A percentile compares a stretch with the other conserved stretches of the same genome.
phyloP scores from a whole-genome alignment of 257 asterid genomes.

The Eustoma russellianum region DNA sequence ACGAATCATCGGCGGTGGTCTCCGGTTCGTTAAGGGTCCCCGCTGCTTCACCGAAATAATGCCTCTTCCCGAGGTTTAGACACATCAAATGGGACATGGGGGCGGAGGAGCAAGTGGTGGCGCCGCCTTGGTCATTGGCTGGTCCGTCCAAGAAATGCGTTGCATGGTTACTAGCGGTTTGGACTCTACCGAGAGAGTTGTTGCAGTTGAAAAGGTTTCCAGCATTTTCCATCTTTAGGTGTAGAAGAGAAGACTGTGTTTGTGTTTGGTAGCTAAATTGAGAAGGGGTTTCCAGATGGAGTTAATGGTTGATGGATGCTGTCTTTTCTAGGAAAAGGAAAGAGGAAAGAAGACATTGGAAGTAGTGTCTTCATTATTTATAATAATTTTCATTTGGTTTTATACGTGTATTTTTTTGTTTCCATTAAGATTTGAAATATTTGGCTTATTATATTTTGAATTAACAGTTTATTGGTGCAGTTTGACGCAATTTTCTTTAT shows the following conservation, averaged over 20 bases:
- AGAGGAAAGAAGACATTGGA: no score
- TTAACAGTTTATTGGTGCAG: no score
- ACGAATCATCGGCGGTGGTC: background rate
- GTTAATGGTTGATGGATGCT: no score
- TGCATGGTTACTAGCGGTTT: slow-evolving; percentile 17
- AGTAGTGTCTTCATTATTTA: no score
- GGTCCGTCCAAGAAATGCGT: slow-evolving; percentile 27
- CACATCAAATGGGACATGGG: slow-evolving; percentile 19
- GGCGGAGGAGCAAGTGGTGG: background rate
- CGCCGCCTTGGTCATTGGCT: background rate
- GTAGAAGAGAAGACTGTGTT: background rate
- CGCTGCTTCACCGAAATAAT: slow-evolving; percentile 27
- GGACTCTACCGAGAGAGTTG: slow-evolving; percentile 9
- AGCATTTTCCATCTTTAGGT: slow-evolving; percentile 33
- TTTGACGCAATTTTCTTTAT: no score
- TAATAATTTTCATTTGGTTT: no score
- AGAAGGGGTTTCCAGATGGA: no score
- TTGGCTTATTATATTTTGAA: no score
- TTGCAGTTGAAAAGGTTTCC: slow-evolving; percentile 30
- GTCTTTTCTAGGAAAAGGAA: no score
- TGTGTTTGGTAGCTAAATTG: background rate
- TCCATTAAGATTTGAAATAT: no score
- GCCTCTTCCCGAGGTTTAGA: slow-evolving; percentile 59
- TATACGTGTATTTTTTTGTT: no score
- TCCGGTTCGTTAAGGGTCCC: no score